Percentiles rank a stretch among this genome's conserved stretches.
Conservation (phyloP, 306 rosid species). For the Acacia confusa region DNA sequence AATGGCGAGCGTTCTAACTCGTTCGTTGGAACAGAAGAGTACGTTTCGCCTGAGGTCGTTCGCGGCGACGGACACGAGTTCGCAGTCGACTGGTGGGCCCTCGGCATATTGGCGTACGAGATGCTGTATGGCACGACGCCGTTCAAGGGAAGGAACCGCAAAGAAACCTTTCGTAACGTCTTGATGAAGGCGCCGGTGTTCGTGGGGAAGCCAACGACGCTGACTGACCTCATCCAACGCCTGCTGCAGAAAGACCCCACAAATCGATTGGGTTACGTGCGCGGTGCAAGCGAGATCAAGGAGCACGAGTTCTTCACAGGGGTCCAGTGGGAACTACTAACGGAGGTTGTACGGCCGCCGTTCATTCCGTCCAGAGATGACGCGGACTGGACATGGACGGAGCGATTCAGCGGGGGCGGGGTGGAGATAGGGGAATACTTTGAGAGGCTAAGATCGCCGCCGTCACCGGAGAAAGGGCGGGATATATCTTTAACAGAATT, state of each 20-base stretch:
- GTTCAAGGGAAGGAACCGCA: conserved; percentile 78
- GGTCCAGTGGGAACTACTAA: conserved; percentile 71
- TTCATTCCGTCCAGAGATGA: conserved; percentile 65
- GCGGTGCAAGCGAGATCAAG: conserved; percentile 81
- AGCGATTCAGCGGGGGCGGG: neutral
- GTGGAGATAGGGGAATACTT: conserved; percentile 54
- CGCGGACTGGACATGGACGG: conserved; percentile 2
- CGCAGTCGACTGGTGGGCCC: conserved; percentile 97
- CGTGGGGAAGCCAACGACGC: conserved; percentile 55
- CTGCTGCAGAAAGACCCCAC: conserved; percentile 77
- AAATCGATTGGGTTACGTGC: conserved; percentile 59
- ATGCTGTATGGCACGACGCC: conserved; percentile 86
- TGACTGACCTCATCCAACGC: conserved; percentile 67
- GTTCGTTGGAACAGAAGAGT: conserved; percentile 93
- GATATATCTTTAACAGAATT: conserved; percentile 44
- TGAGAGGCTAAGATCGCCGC: conserved; percentile 48
- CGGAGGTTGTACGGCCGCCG: conserved; percentile 70
- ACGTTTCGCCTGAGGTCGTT: conserved; percentile 86
- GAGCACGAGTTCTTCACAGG: conserved; percentile 81
- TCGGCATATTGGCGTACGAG: conserved; percentile 78
- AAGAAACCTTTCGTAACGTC: conserved; percentile 83
- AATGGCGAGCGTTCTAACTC: conserved; percentile 82
- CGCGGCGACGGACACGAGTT: conserved; percentile 94
- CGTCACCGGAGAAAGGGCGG: conserved; percentile 43
- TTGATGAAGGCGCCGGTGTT: conserved; percentile 58